Evolutionary conservation across 371 early-diverging fungal species (phyloP), one percentile per base, ranked within the genome.

Genomic region (Actinomortierella ambigua): DNA sequence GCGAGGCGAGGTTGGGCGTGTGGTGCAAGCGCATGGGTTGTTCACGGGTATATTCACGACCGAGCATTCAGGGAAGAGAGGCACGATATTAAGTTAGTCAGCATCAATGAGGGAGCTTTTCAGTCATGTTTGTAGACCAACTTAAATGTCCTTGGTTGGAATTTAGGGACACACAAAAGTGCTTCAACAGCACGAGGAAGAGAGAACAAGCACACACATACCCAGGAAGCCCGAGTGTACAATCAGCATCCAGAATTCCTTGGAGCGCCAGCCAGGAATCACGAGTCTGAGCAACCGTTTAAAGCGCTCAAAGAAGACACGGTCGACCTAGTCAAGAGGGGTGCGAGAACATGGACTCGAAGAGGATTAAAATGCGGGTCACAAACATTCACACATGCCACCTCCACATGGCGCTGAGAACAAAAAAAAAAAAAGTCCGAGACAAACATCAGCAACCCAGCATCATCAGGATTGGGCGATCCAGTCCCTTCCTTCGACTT

Each of bases 191-290:
- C 34, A 46, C 54, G 23, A 77, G 11, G 75, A 59, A 6, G 47
- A 69, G n/a, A 81, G 22, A 22, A 67, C 27, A 42, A 23, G 41
- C 9, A 53, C 23, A 53, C 23, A 61, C 68, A 51, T 83, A 83
- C 89, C 83, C 54, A 93, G 77, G 71, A 93, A 94, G 13, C 87
- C 88, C 40, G 94, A 91, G 69, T 93, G 94, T 43, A 92, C 75
- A 27, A 89, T 78, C 48, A 95, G 69, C 65, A 93, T 77, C 84
- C 89, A 85, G 67, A 89, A 90, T 73, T 93, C 93, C 68, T 93
- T 91, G 53, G 91, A 88, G 26, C 83, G 70, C 59, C 90, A 68
- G 39, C 93, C 90, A 59, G 96, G 94, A 69, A 93, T 88, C 27
- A 90, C 85, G 57, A 95, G 87, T 53, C 81, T 82, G 42, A 93